Percentiles rank a stretch among this genome's conserved stretches.
These are phyloP conservation scores for Gracilaria domingensis DNA, from an alignment of 23 red algal genomes.

Conservation along the genomic window DNA sequence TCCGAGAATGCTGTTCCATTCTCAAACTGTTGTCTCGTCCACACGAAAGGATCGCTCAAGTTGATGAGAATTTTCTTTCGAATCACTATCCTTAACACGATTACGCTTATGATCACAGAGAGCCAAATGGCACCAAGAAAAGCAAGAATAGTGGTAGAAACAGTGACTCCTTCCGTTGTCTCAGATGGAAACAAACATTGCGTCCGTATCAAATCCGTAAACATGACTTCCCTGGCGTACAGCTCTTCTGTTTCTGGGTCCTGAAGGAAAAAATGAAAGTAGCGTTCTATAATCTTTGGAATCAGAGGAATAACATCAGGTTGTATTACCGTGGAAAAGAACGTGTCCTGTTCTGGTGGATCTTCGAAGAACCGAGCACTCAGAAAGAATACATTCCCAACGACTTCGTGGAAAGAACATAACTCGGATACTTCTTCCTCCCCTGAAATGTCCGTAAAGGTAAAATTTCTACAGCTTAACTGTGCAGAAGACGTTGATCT, in stretches of 20 bases:
- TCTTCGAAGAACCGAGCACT: background rate
- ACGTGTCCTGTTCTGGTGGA: background rate
- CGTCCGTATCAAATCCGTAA: background rate
- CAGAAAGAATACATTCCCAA: background rate
- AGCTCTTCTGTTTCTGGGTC: background rate
- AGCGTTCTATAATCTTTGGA: background rate
- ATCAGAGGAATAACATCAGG: background rate
- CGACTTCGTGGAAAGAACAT: background rate
- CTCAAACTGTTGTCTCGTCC: background rate
- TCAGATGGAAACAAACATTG: background rate
- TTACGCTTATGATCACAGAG: background rate
- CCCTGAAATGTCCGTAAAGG: background rate
- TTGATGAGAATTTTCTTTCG: background rate
- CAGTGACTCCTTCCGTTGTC: background rate
- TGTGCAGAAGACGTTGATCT: background rate
- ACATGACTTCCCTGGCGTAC: background rate
- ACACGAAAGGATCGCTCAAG: slow-evolving; percentile 12
- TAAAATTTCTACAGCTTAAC: background rate
- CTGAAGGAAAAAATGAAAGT: background rate
- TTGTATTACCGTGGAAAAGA: slow-evolving; percentile 2
- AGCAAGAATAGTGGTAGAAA: background rate
- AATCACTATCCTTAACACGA: background rate
- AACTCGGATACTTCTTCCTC: background rate
- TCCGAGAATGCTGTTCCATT: background rate
- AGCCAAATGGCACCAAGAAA: background rate